Evolutionary conservation across 2,329 filamentous ascomycete genomes (phyloP).

Genomic region (Diaporthe ampelina): DNA sequence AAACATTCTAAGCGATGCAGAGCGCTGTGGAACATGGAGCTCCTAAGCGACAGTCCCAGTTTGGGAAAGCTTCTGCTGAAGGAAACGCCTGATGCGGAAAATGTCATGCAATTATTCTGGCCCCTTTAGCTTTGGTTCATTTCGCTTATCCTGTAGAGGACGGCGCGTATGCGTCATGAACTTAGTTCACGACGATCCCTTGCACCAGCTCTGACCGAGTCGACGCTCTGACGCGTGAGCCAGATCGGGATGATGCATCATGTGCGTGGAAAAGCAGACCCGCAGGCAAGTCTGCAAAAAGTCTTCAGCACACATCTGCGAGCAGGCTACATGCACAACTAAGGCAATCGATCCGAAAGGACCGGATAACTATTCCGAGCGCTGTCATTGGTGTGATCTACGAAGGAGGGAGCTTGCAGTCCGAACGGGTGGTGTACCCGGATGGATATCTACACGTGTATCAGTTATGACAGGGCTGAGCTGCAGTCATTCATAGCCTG

Average conservation of each 20-base stretch:
- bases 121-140: background rate
- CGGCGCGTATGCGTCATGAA: too few relatives aligned
- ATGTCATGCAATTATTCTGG: background rate
- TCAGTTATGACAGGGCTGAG: constrained; percentile 14
- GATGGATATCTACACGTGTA: too few relatives aligned
- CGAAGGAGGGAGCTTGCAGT: too few relatives aligned
- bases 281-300: background rate
- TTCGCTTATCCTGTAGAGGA: background rate
- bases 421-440: background rate
- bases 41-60: background rate
- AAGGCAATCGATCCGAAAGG: background rate
- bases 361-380: background rate
- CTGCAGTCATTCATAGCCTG: background rate
- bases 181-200: background rate
- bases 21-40: background rate
- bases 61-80: background rate
- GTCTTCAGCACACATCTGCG: background rate
- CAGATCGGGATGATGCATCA: background rate
- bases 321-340: background rate
- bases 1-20: background rate
- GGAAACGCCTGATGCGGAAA: background rate
- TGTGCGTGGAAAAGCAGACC: background rate
- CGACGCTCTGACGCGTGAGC: background rate
- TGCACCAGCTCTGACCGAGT: background rate
- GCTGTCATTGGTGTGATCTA: background rate